A percentile compares a stretch with the other conserved stretches of the same genome.
These are phyloP conservation scores for Eimeria praecox DNA, from an alignment of 169 alveolate species.

Conservation along the genomic window DNA sequence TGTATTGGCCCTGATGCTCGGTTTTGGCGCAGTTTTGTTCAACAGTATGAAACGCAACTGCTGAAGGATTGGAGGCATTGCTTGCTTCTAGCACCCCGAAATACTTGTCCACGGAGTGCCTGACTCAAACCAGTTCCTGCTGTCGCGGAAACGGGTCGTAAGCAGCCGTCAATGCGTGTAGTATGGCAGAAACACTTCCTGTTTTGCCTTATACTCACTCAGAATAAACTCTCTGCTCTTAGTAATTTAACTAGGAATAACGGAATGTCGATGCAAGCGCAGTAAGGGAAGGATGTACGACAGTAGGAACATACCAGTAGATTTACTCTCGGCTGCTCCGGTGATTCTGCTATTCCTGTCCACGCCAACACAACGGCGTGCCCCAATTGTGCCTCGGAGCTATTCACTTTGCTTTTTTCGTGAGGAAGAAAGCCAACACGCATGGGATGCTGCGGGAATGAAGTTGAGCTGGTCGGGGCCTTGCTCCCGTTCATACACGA, in stretches of 20 bases:
- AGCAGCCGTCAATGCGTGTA: not conserved
- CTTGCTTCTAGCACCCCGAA: not conserved
- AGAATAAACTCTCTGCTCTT: not conserved
- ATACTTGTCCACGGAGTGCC: not conserved
- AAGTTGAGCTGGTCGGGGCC: not conserved
- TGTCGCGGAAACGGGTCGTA: not conserved
- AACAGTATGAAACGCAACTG: conserved; percentile 30
- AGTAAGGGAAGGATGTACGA: not conserved
- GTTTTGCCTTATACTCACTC: not conserved
- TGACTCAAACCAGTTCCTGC: conserved; percentile 3
- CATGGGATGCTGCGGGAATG: not conserved
- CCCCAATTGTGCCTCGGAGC: not conserved
- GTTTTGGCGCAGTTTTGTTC: conserved; percentile 25
- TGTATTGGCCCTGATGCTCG: conserved; percentile 45
- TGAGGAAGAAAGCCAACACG: not conserved
- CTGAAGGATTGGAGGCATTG: not conserved
- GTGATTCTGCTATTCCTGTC: not conserved
- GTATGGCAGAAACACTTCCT: not conserved
- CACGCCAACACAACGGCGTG: not conserved
- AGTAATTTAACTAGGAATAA: not conserved
- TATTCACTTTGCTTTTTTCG: not conserved
- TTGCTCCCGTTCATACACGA: not conserved
- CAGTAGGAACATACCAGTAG: not conserved
- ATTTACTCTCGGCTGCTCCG: not conserved
- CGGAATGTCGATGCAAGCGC: not conserved